phyloP scores from a whole-genome alignment of 2,329 filamentous ascomycete species.

The Verticillium klebahnii region DNA sequence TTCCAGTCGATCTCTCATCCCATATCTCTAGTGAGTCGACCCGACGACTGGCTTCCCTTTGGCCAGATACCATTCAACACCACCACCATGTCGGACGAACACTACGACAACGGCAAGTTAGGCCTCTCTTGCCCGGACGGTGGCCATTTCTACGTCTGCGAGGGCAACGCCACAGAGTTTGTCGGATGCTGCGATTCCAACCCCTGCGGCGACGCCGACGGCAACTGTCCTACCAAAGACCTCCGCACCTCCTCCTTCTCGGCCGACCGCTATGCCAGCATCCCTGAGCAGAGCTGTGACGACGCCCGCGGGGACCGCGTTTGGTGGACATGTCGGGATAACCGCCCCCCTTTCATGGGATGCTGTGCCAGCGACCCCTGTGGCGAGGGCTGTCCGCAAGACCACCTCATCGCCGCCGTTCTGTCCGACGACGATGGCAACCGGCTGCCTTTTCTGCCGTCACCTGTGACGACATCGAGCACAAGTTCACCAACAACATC shows the following conservation, averaged over 20 bases:
- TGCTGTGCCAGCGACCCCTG: slow-evolving; percentile 33
- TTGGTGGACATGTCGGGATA: slow-evolving; percentile 29
- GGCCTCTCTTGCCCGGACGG: slow-evolving; percentile 25
- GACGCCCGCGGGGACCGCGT: slow-evolving; percentile 10
- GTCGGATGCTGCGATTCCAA: slow-evolving; percentile 35
- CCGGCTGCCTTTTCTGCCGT: slow-evolving; percentile 10
- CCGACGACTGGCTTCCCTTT: neutral
- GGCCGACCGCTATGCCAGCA: slow-evolving; percentile 14
- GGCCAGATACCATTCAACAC: neutral
- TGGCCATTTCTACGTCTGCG: slow-evolving; percentile 32
- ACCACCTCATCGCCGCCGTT: slow-evolving; percentile 17
- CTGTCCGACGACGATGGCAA: slow-evolving; percentile 16
- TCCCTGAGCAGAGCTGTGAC: slow-evolving; percentile 26
- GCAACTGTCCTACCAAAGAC: slow-evolving; percentile 25
- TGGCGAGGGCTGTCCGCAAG: slow-evolving; percentile 17
- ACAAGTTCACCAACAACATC: neutral
- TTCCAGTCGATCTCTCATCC: neutral
- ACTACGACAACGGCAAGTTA: slow-evolving; percentile 5
- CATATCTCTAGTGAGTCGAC: neutral
- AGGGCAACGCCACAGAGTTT: slow-evolving; percentile 24
- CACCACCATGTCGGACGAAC: neutral
- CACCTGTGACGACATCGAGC: slow-evolving; percentile 1
- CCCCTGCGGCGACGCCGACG: slow-evolving; percentile 24
- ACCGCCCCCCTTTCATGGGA: slow-evolving; percentile 29
- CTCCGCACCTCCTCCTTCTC: slow-evolving; percentile 24